Base-by-base conservation (phyloP, 306 rosid species). In the Cyclanthera cordifolia region DNA sequence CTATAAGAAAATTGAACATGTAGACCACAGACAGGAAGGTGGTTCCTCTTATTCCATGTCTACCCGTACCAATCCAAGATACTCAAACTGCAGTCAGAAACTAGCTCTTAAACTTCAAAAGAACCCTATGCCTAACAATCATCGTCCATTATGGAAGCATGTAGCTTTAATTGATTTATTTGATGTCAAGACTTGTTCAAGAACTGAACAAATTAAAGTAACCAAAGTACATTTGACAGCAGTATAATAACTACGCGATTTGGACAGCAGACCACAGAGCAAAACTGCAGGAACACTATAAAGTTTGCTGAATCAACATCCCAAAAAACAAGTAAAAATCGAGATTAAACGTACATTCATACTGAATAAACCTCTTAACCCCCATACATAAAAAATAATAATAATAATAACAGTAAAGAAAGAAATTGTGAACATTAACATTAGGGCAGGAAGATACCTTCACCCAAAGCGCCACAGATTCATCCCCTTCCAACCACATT, bases 401-500 rank as follows among this genome's bases (percentile, higher is more conserved):
- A n/a, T n/a, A n/a, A n/a, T n/a, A n/a, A n/a, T n/a, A n/a, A n/a
- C n/a, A n/a, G n/a, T n/a, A n/a, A n/a, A n/a, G n/a, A n/a, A n/a
- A n/a, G 3, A 21, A 37, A 68, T 14, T 68, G 17, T 16, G n/a
- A n/a, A n/a, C n/a, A n/a, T n/a, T n/a, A 19, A 51, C 10, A 50
- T 28, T 69, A 27, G 60, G 56, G 63, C 34, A 52, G 34, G 50
- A 49, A 52, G 15, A 32, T 85, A 93, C 99, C 99, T 90, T 94
- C 69, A 90, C 96, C 99, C 99, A 94, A 81, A 94, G 63, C 61
- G 99, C 97, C 71, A 90, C 79, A 58, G 99, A 82, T 78, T 59
- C 91, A 74, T 90, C 97, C 50, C 90, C 87, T 74, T 94, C 88
- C 49, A 94, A 81, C 99, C 96, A 94, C 32, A 80, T 73, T 28